Conservation (phyloP, 2,329 filamentous ascomycete genomes). For the Zymoseptoria passerinii region DNA sequence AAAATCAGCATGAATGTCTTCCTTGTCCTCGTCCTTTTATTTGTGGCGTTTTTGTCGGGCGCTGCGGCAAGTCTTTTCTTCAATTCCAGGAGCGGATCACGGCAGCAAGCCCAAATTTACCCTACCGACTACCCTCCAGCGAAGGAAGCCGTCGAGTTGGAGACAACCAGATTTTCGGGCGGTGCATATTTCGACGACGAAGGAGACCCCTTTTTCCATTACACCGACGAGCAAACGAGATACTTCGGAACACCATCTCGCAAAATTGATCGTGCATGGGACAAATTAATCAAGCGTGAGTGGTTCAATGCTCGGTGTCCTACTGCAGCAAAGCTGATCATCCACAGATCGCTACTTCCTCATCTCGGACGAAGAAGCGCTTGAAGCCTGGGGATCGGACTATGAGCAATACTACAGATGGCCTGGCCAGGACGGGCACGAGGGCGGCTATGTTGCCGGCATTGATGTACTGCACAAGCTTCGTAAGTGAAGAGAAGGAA, state of each 20-base stretch:
- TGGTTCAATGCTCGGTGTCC: neutral
- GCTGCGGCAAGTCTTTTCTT: neutral
- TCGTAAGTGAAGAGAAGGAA: constrained; percentile 1
- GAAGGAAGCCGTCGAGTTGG: neutral
- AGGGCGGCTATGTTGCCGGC: constrained; percentile 9
- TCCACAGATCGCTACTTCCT: constrained; percentile 15
- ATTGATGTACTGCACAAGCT: constrained; percentile 17
- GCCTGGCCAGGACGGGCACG: neutral
- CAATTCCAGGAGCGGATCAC: neutral
- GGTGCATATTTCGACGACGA: constrained; percentile 2
- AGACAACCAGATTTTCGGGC: neutral
- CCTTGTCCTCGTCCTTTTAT: neutral
- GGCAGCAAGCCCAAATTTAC: neutral
- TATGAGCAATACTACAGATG: constrained; percentile 3
- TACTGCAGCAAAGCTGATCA: neutral
- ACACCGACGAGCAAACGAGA: neutral
- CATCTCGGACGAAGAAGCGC: constrained; percentile 13
- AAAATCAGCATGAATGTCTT: neutral
- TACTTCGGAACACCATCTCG: constrained; percentile 2
- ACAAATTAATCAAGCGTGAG: constrained; percentile 3
- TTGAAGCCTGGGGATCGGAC: constrained; percentile 9
- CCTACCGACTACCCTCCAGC: constrained; percentile 1
- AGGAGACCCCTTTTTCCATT: constrained; percentile 3
- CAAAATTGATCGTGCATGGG: constrained; percentile 3
- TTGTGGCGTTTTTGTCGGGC: neutral